phyloP scores from a whole-genome alignment of 2,329 filamentous ascomycete species.

The Penicillium hesseltinei region DNA sequence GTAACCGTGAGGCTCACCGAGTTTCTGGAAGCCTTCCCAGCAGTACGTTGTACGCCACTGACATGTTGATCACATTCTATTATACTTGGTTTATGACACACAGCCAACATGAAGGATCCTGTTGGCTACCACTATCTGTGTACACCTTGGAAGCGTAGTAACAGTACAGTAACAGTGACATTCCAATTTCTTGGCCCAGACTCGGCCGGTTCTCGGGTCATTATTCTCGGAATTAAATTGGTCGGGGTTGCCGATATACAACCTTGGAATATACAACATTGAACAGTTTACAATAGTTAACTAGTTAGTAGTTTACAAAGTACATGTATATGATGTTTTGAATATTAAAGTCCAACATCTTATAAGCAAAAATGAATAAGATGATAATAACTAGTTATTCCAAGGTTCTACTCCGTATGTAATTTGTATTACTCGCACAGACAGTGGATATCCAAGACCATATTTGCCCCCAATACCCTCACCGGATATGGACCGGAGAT shows the following conservation, averaged over 20 bases:
- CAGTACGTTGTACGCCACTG: constrained; percentile 16
- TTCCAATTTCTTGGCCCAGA: background rate
- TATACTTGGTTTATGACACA: background rate
- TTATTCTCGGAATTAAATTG: background rate
- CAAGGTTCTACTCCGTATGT: background rate
- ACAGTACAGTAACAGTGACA: background rate
- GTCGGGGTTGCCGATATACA: background rate
- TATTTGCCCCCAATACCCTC: constrained; percentile 13
- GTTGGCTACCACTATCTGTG: background rate
- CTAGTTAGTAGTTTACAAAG: no score
- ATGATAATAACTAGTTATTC: no score
- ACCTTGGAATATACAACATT: no score
- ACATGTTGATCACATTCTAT: background rate
- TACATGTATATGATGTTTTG: no score
- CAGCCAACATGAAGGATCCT: background rate
- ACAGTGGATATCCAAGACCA: background rate
- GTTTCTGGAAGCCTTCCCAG: constrained; percentile 40
- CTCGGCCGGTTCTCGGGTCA: background rate
- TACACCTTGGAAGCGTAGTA: background rate
- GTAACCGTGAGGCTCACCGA: constrained; percentile 17
- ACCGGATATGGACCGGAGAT: constrained; percentile 17
- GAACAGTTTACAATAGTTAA: no score
- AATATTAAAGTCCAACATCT: no score
- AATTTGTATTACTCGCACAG: background rate
- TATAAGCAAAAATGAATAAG: no score